phyloP scores from a whole-genome alignment of 495 filamentous ascomycete species.

The Neohortaea acidophila region DNA sequence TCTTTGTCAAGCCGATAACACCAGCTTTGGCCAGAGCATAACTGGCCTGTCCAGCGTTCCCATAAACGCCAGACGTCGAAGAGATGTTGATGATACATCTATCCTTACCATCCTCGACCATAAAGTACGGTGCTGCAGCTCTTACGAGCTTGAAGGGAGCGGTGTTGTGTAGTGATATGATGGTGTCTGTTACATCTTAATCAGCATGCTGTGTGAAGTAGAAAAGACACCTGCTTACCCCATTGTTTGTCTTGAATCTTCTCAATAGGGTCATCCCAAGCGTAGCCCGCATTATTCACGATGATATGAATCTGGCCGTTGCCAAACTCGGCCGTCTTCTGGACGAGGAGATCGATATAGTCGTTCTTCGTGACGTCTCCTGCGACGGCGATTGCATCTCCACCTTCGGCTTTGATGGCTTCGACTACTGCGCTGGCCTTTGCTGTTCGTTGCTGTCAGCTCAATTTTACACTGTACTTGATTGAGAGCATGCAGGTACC shows the following conservation, averaged over 20 bases:
- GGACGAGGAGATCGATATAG: constrained; percentile 53
- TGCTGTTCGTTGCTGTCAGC: no score
- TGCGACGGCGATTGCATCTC: constrained; percentile 50
- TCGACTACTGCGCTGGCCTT: no score
- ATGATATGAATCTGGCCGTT: constrained; percentile 75
- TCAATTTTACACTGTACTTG: no score
- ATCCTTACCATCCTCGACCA: constrained; percentile 65
- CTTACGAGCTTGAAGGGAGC: constrained; percentile 71
- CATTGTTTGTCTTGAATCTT: constrained; percentile 37
- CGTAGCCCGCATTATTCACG: constrained; percentile 79
- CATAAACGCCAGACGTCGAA: constrained; percentile 65
- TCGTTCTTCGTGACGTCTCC: constrained; percentile 56
- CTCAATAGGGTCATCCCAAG: constrained; percentile 82
- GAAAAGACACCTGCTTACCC: constrained; percentile 1
- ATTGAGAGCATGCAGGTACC: constrained; percentile 36
- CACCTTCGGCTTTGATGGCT: constrained; percentile 48
- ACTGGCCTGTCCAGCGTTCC: constrained; percentile 76
- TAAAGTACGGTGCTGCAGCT: constrained; percentile 68
- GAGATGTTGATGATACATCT: constrained; percentile 70
- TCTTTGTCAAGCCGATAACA: constrained; percentile 63
- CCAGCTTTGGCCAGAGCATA: constrained; percentile 74
- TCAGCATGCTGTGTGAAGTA: constrained; percentile 42
- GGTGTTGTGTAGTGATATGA: constrained; percentile 63
- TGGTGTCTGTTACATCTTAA: constrained; percentile 82
- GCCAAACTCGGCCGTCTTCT: constrained; percentile 62